These are phyloP conservation scores for Phytomonas serpens DNA, from an alignment of 208 protist genomes.

Conservation along the genomic window DNA sequence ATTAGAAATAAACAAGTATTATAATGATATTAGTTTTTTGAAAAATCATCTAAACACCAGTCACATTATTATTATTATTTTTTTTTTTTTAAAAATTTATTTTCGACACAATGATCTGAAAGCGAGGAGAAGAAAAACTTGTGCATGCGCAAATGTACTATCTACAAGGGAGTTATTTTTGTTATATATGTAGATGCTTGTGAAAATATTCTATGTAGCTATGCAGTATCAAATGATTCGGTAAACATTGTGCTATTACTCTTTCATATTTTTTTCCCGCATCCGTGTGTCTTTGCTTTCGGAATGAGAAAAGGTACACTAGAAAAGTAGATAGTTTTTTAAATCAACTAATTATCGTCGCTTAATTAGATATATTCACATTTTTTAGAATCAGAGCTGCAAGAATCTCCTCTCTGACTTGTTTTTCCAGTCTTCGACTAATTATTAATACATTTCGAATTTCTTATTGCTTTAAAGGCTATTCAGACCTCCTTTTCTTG, in stretches of 20 bases:
- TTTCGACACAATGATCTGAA: not conserved
- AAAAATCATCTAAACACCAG: not conserved
- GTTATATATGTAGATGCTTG: not conserved
- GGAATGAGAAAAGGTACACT: not conserved
- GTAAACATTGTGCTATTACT: not conserved
- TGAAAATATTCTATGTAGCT: not conserved
- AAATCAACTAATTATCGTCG: not conserved
- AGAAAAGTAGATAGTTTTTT: slow-evolving; percentile 3
- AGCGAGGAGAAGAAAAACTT: not conserved
- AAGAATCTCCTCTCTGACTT: not conserved
- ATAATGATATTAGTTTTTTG: not conserved
- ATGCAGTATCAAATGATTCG: not conserved
- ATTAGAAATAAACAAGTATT: slow-evolving; percentile 11
- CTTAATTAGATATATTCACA: not conserved
- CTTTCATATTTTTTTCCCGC: not conserved
- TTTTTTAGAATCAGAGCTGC: not conserved
- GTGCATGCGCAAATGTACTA: not conserved
- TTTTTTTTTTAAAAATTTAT: too few relatives aligned
- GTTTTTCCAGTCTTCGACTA: not conserved
- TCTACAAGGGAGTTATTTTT: not conserved
- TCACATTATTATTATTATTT: not conserved
- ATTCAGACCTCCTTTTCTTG: not conserved
- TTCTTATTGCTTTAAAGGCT: not conserved
- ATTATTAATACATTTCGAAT: not conserved
- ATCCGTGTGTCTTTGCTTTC: not conserved